These are phyloP conservation scores for Ascoidea tarda DNA, from an alignment of 805 yeast genomes.

Conservation along the genomic window DNA sequence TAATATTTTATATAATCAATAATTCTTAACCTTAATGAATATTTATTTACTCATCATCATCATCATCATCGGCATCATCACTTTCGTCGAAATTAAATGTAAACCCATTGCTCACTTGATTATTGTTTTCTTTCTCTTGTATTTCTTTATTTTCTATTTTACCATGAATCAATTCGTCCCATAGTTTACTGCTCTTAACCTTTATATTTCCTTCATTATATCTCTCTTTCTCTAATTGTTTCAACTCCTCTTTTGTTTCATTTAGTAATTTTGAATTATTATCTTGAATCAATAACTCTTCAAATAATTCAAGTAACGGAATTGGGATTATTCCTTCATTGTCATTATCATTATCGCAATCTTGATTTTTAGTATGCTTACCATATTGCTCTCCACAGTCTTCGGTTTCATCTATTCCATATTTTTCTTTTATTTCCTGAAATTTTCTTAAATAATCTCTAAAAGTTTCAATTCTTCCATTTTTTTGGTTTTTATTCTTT, in stretches of 20 bases:
- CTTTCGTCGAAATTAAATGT: conserved; percentile 19
- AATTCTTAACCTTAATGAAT: background rate
- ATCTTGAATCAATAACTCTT: conserved; percentile 28
- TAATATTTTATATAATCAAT: background rate
- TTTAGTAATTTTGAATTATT: conserved; percentile 23
- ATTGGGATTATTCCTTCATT: conserved; percentile 22
- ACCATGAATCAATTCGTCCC: conserved; percentile 31
- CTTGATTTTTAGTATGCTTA: conserved; percentile 3
- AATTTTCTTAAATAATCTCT: conserved; percentile 17
- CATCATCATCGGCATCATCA: conserved; percentile 16
- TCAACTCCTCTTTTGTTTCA: conserved; percentile 21
- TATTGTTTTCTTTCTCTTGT: conserved; percentile 10
- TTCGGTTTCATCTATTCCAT: conserved; percentile 26
- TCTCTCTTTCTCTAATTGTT: conserved; percentile 18
- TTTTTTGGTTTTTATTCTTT: conserved; percentile 10
- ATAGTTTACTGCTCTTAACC: conserved; percentile 30
- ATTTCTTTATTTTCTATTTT: background rate
- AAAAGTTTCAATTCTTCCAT: conserved; percentile 12
- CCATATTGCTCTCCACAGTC: conserved; percentile 46
- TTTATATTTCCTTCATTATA: conserved; percentile 13
- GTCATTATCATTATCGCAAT: conserved; percentile 11
- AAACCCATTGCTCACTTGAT: conserved; percentile 13
- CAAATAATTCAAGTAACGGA: conserved; percentile 52
- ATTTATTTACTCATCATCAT: conserved; percentile 12
- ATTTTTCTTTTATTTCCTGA: conserved; percentile 7